Conservation (phyloP, 495 filamentous ascomycete genomes). For the Penicillium waksmanii region DNA sequence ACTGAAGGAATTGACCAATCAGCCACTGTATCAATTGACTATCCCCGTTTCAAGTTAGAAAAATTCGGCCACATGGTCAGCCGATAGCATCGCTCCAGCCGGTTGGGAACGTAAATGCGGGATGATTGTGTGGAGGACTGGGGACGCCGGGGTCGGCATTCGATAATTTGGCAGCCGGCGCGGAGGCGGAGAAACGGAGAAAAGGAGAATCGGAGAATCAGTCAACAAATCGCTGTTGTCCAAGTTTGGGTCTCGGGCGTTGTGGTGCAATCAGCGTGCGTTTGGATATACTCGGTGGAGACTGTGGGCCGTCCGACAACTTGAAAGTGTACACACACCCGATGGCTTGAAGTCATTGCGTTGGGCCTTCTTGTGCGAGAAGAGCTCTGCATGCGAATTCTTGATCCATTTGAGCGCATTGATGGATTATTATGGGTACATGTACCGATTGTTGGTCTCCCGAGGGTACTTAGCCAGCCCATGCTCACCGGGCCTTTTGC, state of each 20-base stretch:
- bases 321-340: background rate
- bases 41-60: background rate
- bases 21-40: background rate
- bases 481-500: background rate
- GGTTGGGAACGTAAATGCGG: slow-evolving; percentile 6
- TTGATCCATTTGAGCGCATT: background rate
- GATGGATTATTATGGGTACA: slow-evolving; percentile 1
- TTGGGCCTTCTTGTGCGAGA: background rate
- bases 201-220: slow-evolving; percentile 23
- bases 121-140: slow-evolving; percentile 12
- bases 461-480: background rate
- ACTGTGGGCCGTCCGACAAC: background rate
- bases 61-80: slow-evolving; percentile 3
- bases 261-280: slow-evolving; percentile 2
- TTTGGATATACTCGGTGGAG: slow-evolving; percentile 1
- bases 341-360: background rate
- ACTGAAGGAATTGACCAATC: background rate
- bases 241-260: background rate
- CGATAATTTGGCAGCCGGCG: background rate
- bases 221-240: background rate
- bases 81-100: background rate
- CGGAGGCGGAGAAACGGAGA: slow-evolving; percentile 24
- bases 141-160: slow-evolving; percentile 8
- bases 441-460: background rate
- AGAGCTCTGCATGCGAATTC: background rate